Base-by-base conservation (phyloP, 164 flowering plant genomes). In the Nelumbo lutea region DNA sequence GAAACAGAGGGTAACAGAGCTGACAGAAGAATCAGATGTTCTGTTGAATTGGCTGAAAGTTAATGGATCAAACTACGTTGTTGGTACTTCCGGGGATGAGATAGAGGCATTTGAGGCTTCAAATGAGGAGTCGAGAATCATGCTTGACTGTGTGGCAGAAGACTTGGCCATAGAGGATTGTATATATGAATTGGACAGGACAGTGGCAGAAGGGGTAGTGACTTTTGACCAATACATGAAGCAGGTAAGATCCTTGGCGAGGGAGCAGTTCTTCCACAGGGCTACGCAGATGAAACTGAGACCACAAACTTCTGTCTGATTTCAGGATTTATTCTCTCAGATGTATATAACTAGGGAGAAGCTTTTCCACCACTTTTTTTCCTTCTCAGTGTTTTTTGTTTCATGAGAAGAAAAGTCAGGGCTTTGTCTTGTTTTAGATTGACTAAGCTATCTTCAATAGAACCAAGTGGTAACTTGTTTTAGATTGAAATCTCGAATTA, bases 111-210 rank as follows among this genome's bases (percentile, higher is more conserved):
- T 86, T 71, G 88, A 82, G 56, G 68, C 65, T 3, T 77, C 7
- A 2, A 88, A 81, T 53, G 58, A 71, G n/a, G 50, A 67, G 60
- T 82, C 85, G 13, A 52, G 51, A 13, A 10, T 52, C 55, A 9
- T 68, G 42, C 15, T 88, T 6, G 80, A 84, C 14, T 65, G 66
- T 9, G 38, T 14, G 70, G 83, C 85, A 4, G 79, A 70, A 3
- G 87, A 84, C 60, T 5, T n/a, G 27, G 83, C 81, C 5, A 69
- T 84, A 60, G 89, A 86, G n/a, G 93, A 86, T 72, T 42, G 78
- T 78, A 69, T 88, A 13, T 77, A 77, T 76, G 84, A 75, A 15
- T 65, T 88, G 77, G 93, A 88, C 9, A 70, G 73, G 70, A 90
- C 82, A 42, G 43, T 85, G 65, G 76, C 75, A 50, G 41, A 74